These are phyloP conservation scores for Strigomonas culicis DNA, from an alignment of 208 protist species.

Conservation along the genomic window DNA sequence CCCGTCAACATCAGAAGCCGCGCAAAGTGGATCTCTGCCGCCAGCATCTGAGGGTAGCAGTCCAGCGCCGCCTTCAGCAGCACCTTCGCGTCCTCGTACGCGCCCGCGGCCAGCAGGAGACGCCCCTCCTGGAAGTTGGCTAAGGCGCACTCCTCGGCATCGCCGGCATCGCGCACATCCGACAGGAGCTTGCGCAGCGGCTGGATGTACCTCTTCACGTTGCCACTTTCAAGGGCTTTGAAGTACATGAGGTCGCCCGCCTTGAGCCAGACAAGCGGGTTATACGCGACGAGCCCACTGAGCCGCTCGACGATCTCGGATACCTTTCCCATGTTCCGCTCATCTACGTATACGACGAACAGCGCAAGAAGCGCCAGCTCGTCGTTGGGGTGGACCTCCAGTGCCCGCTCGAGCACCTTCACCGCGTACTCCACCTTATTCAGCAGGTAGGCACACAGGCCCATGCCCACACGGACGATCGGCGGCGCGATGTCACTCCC, in stretches of 20 bases:
- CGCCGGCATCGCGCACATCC: slow-evolving; percentile 41
- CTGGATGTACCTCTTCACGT: slow-evolving; percentile 26
- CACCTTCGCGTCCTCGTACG: slow-evolving; percentile 43
- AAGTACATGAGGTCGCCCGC: slow-evolving; percentile 85
- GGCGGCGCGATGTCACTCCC: slow-evolving; percentile 52
- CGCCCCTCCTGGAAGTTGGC: slow-evolving; percentile 83
- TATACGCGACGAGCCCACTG: slow-evolving; percentile 50
- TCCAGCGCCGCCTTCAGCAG: slow-evolving; percentile 60
- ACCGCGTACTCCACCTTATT: slow-evolving; percentile 37
- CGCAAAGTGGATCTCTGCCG: slow-evolving; percentile 75
- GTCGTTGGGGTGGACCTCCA: slow-evolving; percentile 62
- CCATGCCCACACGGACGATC: slow-evolving; percentile 82
- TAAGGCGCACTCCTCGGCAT: slow-evolving; percentile 49
- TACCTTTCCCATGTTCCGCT: slow-evolving; percentile 51
- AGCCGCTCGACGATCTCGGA: slow-evolving; percentile 50
- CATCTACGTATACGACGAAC: slow-evolving; percentile 69
- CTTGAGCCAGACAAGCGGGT: slow-evolving; percentile 71
- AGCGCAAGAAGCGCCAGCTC: slow-evolving; percentile 71
- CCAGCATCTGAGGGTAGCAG: slow-evolving; percentile 53
- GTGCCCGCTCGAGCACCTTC: slow-evolving; percentile 58
- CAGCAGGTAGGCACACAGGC: slow-evolving; percentile 74
- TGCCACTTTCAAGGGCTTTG: slow-evolving; percentile 32
- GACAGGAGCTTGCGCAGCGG: slow-evolving; percentile 49
- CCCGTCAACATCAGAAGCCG: slow-evolving; percentile 49
- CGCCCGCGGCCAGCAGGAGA: slow-evolving; percentile 47